Evolutionary conservation across 2,329 filamentous ascomycete species (phyloP), one percentile per base, ranked within the genome.

Genomic region (Xylaria sp.): DNA sequence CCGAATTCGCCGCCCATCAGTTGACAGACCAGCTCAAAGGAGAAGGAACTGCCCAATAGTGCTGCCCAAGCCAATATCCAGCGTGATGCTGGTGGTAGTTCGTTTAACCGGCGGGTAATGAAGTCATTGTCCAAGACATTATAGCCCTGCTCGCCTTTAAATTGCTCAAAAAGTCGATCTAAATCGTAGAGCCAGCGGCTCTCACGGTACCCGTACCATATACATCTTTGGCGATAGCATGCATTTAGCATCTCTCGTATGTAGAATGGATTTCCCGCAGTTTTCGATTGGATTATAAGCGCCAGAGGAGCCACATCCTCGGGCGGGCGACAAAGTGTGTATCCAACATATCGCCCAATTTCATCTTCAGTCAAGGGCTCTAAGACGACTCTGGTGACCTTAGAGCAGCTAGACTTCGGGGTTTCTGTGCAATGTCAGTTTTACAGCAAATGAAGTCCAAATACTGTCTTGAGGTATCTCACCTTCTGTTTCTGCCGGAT

Each of bases 221-320:
- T 92, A 78, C 93, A 97, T 73, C 91, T 91, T 77, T 93, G 96
- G 48, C 93, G 89, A 78, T 97, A 91, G 78, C 93, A 97, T 2
- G 92, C 91, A 76, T 93, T 93, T 4, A 98, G 86, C 87, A 98
- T 97, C 80, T 97, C 93, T 64, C 93, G 87, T 79, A 97, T 92
- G 76, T 96, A 97, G 76, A 97, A 98, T 0, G 94, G 91, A 70
- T 97, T 97, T 1, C 94, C 94, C 29, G 88, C 88, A 9, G 93
- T 95, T 81, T 96, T 97, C 75, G 95, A 94, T 78, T 97, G 92
- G 5, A 98, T 89, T 10, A 97, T 92, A 6, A 94, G 88, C 1
- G 93, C 92, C 21, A 98, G 84, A 0, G 94, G 91, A 0, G 92
- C 82, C 0, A 96, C 87, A 55, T 93, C 92, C 40, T 93, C 89